phyloP scores from a whole-genome alignment of 371 early-diverging fungal species.

The Circinella minor region DNA sequence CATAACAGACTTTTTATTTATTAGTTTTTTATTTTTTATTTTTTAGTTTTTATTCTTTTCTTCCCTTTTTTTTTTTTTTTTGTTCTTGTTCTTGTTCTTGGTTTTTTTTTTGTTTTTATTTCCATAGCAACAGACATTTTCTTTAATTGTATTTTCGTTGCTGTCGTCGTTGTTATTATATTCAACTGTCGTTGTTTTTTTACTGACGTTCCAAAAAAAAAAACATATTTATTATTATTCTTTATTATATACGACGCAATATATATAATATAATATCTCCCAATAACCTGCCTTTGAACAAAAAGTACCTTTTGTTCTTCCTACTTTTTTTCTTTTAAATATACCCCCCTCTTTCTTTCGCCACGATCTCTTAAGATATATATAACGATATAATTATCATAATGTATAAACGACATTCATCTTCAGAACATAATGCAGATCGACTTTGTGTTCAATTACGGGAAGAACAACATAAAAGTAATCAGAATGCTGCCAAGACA shows the following conservation, averaged over 20 bases:
- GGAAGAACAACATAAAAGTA: constrained; percentile 21
- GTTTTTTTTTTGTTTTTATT: no score
- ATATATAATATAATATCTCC: neutral
- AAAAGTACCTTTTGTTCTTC: no score
- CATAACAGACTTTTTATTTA: constrained; percentile 3
- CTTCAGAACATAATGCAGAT: constrained; percentile 13
- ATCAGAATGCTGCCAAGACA: constrained; percentile 28
- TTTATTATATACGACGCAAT: no score
- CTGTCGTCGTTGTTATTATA: no score
- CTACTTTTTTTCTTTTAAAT: no score
- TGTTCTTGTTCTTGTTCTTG: constrained; percentile 4
- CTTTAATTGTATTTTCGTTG: no score
- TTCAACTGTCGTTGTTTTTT: no score
- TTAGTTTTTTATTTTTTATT: neutral
- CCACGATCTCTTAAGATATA: neutral
- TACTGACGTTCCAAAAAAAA: no score
- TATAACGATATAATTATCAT: no score
- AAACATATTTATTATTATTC: no score
- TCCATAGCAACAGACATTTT: no score
- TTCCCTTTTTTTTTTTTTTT: constrained; percentile 8
- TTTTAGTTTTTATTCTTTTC: neutral
- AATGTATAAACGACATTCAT: constrained; percentile 8
- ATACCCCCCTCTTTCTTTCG: neutral
- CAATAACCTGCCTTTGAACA: neutral
- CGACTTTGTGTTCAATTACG: constrained; percentile 15